A percentile compares a stretch with the other conserved stretches of the same genome.
Evolutionary conservation across 208 protist genomes (phyloP).

Genomic region (Trypanosoma vivax): DNA sequence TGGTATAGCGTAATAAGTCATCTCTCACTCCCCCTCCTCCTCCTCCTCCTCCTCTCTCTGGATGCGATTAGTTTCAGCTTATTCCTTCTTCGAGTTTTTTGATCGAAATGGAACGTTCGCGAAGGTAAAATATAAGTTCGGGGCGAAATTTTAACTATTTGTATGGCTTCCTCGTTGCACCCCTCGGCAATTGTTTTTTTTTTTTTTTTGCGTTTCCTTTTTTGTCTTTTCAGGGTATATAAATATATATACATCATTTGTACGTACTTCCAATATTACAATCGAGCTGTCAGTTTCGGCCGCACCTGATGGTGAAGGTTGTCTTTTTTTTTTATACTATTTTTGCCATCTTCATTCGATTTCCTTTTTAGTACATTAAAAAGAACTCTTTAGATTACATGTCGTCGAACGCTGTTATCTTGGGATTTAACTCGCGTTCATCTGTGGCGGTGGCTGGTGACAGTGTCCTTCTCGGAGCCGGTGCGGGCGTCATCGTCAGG

Average conservation of each 20-base stretch:
- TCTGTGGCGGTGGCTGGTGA: conserved; percentile 23
- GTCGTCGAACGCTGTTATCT: conserved; percentile 12
- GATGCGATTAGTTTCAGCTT: conserved; percentile 5
- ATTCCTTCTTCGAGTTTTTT: not conserved
- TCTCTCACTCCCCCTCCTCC: not conserved
- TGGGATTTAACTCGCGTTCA: conserved; percentile 28
- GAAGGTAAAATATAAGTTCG: too few species aligned
- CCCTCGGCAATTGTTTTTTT: too few species aligned
- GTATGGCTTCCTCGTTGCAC: too few species aligned
- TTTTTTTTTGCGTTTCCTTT: not conserved
- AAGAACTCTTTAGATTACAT: conserved; percentile 2
- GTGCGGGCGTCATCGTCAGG: conserved; percentile 33
- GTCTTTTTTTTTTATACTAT: not conserved
- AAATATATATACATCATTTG: not conserved
- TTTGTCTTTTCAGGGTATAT: not conserved
- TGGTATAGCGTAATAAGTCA: conserved; percentile 40
- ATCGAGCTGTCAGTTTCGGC: not conserved
- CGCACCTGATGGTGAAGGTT: not conserved
- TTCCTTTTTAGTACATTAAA: not conserved
- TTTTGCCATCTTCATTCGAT: not conserved
- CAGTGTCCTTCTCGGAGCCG: conserved; percentile 32
- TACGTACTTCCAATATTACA: not conserved
- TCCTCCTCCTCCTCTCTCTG: conserved; percentile 1
- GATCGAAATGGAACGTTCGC: not conserved
- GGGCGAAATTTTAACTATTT: not conserved